A percentile compares a stretch with the other conserved stretches of the same genome.
Evolutionary conservation across 208 protist species (phyloP).

Genomic region (Trypanosoma cruzi): DNA sequence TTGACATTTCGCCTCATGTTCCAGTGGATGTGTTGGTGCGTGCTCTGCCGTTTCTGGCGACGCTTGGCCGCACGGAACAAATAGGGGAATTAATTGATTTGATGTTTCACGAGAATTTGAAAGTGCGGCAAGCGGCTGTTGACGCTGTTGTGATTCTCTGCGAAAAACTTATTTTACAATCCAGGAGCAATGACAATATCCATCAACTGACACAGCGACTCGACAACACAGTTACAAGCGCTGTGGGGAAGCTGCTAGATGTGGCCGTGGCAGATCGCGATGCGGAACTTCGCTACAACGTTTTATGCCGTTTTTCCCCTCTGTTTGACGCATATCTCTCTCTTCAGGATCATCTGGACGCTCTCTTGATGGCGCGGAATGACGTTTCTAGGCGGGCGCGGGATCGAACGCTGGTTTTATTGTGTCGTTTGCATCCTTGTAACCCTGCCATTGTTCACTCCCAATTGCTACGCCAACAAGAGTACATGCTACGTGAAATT

Average conservation of each 20-base stretch:
- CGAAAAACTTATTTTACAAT: conserved; percentile 53
- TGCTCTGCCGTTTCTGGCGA: conserved; percentile 69
- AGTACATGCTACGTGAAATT: conserved; percentile 87
- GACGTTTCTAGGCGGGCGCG: conserved; percentile 60
- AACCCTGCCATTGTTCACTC: conserved; percentile 70
- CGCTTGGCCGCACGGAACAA: conserved; percentile 69
- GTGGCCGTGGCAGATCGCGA: conserved; percentile 80
- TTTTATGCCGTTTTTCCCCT: conserved; percentile 54
- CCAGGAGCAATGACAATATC: not conserved
- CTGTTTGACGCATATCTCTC: conserved; percentile 81
- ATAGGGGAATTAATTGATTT: conserved; percentile 70
- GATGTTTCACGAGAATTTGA: conserved; percentile 74
- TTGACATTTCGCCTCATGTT: conserved; percentile 42
- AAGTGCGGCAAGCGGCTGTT: conserved; percentile 61
- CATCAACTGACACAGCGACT: conserved; percentile 20
- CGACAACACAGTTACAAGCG: conserved; percentile 56
- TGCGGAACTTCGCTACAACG: conserved; percentile 62
- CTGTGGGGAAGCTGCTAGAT: conserved; percentile 81
- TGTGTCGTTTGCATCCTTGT: conserved; percentile 78
- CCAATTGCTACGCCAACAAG: conserved; percentile 69
- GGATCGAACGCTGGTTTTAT: conserved; percentile 63
- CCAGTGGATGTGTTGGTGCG: conserved; percentile 58
- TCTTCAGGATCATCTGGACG: conserved; percentile 76
- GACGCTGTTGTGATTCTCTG: conserved; percentile 68
- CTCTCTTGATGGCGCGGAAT: conserved; percentile 84